Base-by-base conservation (phyloP, 2,329 filamentous ascomycete species). In the Pyrenochaeta sp. region DNA sequence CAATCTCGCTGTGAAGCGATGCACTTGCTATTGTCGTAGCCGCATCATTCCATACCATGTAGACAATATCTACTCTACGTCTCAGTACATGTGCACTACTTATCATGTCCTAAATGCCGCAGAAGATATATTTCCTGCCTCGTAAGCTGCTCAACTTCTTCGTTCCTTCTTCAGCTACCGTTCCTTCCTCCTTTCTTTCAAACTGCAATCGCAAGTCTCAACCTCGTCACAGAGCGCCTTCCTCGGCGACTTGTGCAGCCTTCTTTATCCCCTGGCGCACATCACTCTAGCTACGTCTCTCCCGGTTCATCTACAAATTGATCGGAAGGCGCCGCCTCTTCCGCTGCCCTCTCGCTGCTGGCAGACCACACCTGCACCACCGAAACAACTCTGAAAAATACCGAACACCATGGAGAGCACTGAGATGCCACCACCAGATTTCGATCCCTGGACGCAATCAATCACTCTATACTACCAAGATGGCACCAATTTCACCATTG, bases 361-460 rank as follows among this genome's bases (percentile, higher is more conserved):
- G 24, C 10, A 43, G 9, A 54, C 32, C 15, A 13, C 46, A 28
- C n/a, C 45, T 40, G 32, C 24, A 13, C n/a, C 19, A 44, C n/a
- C 52, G 25, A 42, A 37, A 50, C 42, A 28, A n/a, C 22, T 15
- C 42, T n/a, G 27, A 25, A 12, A 27, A 45, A 22, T 27, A 50
- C 25, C n/a, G 30, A 39, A 22, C 32, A 40, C 45, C 24, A 72
- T 70, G 67, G 51, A 58, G 25, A 55, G 10, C 27, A 12, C 40
- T 5, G 47, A 36, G 19, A 3, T 22, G 5, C 46, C 28, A 30
- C 65, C 68, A 1, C 43, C 61, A 6, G 64, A 67, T 47, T 85
- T 85, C 72, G 78, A 88, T 65, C 81, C 83, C 0, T 85, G 80
- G 71, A 75, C 66, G 39, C 86, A 89, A 69, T 73, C 70, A 40